A percentile compares a stretch with the other conserved stretches of the same genome.
These are phyloP conservation scores for Sclerotinia nivalis DNA, from an alignment of 2,329 filamentous ascomycete species.

Conservation along the genomic window DNA sequence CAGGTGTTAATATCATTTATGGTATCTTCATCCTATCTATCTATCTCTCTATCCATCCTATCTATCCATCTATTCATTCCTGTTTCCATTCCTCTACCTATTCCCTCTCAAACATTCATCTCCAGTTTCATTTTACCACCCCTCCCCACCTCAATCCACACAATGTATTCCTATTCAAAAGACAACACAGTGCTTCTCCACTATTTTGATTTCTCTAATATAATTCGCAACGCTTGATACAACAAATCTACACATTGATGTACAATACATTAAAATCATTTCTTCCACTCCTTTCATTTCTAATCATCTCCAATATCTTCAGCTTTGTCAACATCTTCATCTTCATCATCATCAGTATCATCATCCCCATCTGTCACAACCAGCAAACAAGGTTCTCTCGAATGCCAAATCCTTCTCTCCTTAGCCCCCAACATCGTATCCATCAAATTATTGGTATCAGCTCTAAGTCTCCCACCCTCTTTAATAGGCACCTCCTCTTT, in stretches of 20 bases:
- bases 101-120: background rate
- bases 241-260: slow-evolving; percentile 8
- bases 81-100: background rate
- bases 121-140: too few species aligned
- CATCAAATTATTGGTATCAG: slow-evolving; percentile 58
- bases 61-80: background rate
- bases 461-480: slow-evolving; percentile 45
- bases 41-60: background rate
- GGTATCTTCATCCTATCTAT: slow-evolving; percentile 1
- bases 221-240: background rate
- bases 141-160: too few species aligned
- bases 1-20: background rate
- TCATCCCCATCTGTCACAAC: slow-evolving; percentile 51
- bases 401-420: slow-evolving; percentile 66
- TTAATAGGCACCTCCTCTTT: slow-evolving; percentile 37
- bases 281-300: background rate
- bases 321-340: slow-evolving; percentile 1
- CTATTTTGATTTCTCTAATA: background rate
- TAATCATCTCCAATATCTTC: background rate
- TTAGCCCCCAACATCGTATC: slow-evolving; percentile 59
- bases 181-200: background rate
- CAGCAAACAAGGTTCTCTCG: slow-evolving; percentile 57
- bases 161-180: background rate
- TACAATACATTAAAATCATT: slow-evolving; percentile 1
- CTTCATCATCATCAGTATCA: slow-evolving; percentile 30